These are phyloP conservation scores for Claviceps sp. DNA, from an alignment of 2,329 filamentous ascomycete species.

Conservation along the genomic window DNA sequence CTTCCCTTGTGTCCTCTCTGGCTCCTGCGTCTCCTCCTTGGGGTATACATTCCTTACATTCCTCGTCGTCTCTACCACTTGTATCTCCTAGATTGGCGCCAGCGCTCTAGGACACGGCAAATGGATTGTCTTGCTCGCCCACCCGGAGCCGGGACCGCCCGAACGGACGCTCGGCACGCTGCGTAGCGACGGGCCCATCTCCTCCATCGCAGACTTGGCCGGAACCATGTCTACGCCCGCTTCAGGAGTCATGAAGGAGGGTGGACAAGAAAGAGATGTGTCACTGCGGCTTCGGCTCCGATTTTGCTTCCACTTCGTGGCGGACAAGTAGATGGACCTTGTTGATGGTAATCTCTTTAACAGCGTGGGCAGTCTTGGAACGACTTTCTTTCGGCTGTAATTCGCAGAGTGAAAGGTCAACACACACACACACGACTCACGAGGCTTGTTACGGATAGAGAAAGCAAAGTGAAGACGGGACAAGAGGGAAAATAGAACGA, in stretches of 20 bases:
- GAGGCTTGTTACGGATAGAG: too few species aligned
- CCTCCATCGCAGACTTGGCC: not conserved
- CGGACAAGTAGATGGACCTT: not conserved
- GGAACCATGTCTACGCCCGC: not conserved
- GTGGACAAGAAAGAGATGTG: not conserved
- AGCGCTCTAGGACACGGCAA: not conserved
- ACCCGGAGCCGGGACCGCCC: not conserved
- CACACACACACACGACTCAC: too few species aligned
- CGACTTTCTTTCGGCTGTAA: not conserved
- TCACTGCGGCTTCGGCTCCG: not conserved
- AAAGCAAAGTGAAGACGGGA: not conserved
- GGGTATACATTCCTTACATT: too few species aligned
- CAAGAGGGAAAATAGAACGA: not conserved
- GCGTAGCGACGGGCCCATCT: not conserved
- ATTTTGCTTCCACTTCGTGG: not conserved
- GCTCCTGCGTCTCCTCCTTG: not conserved
- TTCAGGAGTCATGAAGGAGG: not conserved
- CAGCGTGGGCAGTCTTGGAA: not conserved
- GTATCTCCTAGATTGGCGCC: not conserved
- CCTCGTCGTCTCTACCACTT: not conserved
- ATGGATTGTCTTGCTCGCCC: not conserved
- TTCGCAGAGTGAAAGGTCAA: too few species aligned
- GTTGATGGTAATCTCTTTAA: not conserved
- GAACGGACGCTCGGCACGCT: conserved; percentile 2
- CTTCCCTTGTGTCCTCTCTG: not conserved